These are phyloP conservation scores for Teratosphaeria gauchensis DNA, from an alignment of 2,329 filamentous ascomycete genomes.

Conservation along the genomic window DNA sequence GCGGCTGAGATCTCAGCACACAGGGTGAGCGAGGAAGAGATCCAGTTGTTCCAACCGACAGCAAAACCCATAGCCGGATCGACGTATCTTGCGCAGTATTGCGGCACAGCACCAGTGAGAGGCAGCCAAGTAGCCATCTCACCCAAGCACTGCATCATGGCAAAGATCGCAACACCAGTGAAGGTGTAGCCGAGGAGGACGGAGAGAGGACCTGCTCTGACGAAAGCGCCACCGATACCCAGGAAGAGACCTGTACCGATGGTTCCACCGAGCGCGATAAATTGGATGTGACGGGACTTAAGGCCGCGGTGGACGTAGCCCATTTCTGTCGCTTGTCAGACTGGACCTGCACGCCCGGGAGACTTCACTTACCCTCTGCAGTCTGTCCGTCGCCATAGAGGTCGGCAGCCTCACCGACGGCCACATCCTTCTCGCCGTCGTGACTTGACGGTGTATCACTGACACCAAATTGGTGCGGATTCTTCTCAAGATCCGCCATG, in stretches of 20 bases:
- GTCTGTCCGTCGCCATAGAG: background rate
- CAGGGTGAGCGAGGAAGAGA: background rate
- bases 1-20: background rate
- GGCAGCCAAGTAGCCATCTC: constrained; percentile 49
- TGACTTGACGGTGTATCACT: background rate
- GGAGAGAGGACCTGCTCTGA: constrained; percentile 32
- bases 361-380: background rate
- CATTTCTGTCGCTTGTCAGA: background rate
- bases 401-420: background rate
- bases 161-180: constrained; percentile 39
- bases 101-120: constrained; percentile 44
- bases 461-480: background rate
- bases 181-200: constrained; percentile 36
- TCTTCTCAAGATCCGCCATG: background rate
- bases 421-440: background rate
- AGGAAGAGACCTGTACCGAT: constrained; percentile 1
- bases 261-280: constrained; percentile 1
- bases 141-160: constrained; percentile 38
- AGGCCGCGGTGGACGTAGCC: background rate
- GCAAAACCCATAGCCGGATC: constrained; percentile 47
- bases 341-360: background rate
- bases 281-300: constrained; percentile 1
- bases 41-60: constrained; percentile 1
- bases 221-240: background rate
- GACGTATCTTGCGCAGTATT: constrained; percentile 46